Evolutionary conservation across 2,329 filamentous ascomycete genomes (phyloP).

Genomic region (Cucurbitaria berberidis): DNA sequence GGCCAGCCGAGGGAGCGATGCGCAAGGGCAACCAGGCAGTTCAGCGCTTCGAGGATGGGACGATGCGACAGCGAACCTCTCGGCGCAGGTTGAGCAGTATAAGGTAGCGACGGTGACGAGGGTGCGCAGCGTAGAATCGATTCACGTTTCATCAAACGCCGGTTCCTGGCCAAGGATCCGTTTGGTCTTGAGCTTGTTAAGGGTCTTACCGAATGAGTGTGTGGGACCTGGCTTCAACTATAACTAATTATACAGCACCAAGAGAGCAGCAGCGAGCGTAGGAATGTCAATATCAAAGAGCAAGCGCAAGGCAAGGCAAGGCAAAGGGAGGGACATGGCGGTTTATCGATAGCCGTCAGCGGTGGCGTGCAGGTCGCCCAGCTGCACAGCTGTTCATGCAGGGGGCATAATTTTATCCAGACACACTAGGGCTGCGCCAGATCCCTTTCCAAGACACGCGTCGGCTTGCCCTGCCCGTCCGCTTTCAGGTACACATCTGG

Average conservation of each 20-base stretch:
- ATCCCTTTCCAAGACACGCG: constrained; percentile 2
- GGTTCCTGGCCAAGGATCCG: constrained; percentile 15
- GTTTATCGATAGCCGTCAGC: not conserved
- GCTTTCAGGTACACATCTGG: not conserved
- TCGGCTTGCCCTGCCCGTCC: not conserved
- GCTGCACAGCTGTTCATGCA: constrained; percentile 2
- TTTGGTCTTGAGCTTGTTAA: constrained; percentile 8
- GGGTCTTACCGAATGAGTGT: constrained; percentile 5
- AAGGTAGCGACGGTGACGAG: not conserved
- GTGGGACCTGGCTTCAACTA: not conserved
- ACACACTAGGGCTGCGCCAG: not conserved
- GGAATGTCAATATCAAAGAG: not conserved
- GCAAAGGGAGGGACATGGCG: not conserved
- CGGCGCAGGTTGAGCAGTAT: not conserved
- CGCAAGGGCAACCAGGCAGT: not conserved
- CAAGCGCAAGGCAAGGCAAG: not conserved
- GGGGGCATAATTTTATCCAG: constrained; percentile 6
- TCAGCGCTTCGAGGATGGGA: constrained; percentile 15
- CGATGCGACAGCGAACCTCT: not conserved
- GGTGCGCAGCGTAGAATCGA: constrained; percentile 26
- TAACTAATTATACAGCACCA: not conserved
- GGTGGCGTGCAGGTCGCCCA: not conserved
- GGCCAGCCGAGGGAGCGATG: not conserved
- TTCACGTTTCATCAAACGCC: constrained; percentile 47
- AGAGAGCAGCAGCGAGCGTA: not conserved